Conservation (phyloP, 257 asterid genomes). For the Jacaranda copaia region DNA sequence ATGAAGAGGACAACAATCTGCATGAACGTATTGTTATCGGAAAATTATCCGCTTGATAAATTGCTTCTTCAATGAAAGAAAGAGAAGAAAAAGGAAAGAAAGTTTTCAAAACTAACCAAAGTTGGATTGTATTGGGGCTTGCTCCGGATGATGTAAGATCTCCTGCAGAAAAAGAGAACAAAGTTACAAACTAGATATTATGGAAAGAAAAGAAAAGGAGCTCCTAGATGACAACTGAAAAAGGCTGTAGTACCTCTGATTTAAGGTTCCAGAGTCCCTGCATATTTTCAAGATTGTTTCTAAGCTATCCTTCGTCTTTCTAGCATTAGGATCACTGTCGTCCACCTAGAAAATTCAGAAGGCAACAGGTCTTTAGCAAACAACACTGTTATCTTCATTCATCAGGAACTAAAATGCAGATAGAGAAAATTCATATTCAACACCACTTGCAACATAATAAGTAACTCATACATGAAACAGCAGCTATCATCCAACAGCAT, state of each 20-base stretch:
- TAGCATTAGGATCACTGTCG: slow-evolving; percentile 83
- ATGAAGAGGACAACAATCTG: slow-evolving; percentile 71
- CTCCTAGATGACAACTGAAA: neutral
- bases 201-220: neutral
- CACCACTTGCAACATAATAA: neutral
- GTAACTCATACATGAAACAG: neutral
- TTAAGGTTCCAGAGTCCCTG: slow-evolving; percentile 82
- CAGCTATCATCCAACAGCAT: neutral
- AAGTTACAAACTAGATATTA: neutral
- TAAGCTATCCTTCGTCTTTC: slow-evolving; percentile 64
- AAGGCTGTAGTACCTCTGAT: slow-evolving; percentile 46
- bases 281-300: slow-evolving; percentile 76
- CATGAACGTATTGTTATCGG: slow-evolving; percentile 39
- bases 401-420: neutral
- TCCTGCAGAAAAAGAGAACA: slow-evolving; percentile 49
- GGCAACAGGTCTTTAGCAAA: neutral
- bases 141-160: slow-evolving; percentile 67
- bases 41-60: slow-evolving; percentile 19
- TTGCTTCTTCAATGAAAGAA: neutral
- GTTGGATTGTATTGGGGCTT: slow-evolving; percentile 60
- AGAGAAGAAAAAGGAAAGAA: neutral
- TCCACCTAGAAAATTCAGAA: slow-evolving; percentile 57
- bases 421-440: slow-evolving; percentile 7
- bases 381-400: too few relatives aligned
- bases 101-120: slow-evolving; percentile 54